These are phyloP conservation scores for Quercus tomentella DNA, from an alignment of 331 rosid species.

Conservation along the genomic window DNA sequence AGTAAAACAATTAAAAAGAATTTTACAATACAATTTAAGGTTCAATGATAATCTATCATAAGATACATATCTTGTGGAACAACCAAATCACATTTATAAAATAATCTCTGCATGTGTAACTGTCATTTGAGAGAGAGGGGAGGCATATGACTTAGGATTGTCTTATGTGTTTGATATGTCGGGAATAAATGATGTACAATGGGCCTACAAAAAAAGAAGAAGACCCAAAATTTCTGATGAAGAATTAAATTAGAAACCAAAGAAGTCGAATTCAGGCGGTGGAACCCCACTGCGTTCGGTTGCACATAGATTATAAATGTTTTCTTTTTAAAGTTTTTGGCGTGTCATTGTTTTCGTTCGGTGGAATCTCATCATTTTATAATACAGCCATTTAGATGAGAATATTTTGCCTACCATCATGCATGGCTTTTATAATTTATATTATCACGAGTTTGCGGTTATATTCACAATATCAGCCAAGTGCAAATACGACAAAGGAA, in stretches of 20 bases:
- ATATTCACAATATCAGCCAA: background rate
- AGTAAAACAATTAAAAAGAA: background rate
- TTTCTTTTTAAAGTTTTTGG: background rate
- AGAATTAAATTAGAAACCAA: background rate
- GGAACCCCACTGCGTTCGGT: constrained; percentile 15
- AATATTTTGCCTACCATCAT: background rate
- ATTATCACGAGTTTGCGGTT: background rate
- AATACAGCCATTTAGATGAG: background rate
- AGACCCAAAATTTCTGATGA: constrained; percentile 7
- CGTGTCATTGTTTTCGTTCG: constrained; percentile 11
- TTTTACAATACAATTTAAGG: background rate
- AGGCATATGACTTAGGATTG: constrained; percentile 22
- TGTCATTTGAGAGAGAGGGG: background rate
- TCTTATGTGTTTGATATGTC: constrained; percentile 37
- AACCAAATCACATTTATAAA: constrained; percentile 26
- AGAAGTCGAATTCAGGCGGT: background rate
- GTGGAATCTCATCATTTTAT: constrained; percentile 22
- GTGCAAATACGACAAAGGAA: no score
- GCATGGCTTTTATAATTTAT: no score
- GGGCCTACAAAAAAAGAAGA: constrained; percentile 29
- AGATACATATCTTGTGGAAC: constrained; percentile 28
- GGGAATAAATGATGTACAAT: constrained; percentile 44
- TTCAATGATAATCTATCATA: background rate
- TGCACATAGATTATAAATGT: background rate
- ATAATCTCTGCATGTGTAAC: no score